phyloP scores from a whole-genome alignment of 1,139 yeast species.

The Saccharomyces hybrid region DNA sequence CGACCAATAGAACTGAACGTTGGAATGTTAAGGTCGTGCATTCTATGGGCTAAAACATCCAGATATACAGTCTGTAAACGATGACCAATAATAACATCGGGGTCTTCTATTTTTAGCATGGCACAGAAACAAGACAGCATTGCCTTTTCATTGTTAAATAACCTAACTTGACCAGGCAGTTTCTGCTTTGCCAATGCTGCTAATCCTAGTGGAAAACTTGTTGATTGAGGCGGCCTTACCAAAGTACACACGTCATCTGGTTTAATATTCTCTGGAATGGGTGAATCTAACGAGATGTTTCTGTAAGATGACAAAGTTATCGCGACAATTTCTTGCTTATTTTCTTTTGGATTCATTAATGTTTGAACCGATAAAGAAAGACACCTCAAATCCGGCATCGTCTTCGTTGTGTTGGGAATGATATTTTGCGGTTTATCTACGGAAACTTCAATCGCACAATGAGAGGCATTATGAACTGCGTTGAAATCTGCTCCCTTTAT shows the following conservation, averaged over 20 bases:
- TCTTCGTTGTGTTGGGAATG: constrained; percentile 41
- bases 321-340: constrained; percentile 81
- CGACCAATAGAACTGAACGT: constrained; percentile 87
- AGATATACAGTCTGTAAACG: constrained; percentile 69
- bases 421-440: constrained; percentile 46
- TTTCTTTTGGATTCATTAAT: constrained; percentile 57
- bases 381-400: constrained; percentile 59
- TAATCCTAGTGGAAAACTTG: constrained; percentile 36
- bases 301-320: constrained; percentile 66
- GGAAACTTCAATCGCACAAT: constrained; percentile 70
- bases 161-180: constrained; percentile 37
- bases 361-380: constrained; percentile 78
- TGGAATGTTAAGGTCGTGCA: constrained; percentile 62
- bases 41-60: constrained; percentile 74
- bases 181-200: constrained; percentile 27
- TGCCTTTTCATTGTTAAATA: constrained; percentile 66
- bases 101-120: constrained; percentile 64
- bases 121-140: constrained; percentile 69
- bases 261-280: constrained; percentile 46
- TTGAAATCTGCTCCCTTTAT: constrained; percentile 56
- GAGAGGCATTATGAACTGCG: constrained; percentile 59
- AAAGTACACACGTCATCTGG: constrained; percentile 60
- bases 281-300: constrained; percentile 64
- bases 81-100: constrained; percentile 88
- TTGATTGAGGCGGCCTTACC: constrained; percentile 76